Evolutionary conservation across 345 rosid species (phyloP).

Genomic region (Melaleuca quinquenervia): DNA sequence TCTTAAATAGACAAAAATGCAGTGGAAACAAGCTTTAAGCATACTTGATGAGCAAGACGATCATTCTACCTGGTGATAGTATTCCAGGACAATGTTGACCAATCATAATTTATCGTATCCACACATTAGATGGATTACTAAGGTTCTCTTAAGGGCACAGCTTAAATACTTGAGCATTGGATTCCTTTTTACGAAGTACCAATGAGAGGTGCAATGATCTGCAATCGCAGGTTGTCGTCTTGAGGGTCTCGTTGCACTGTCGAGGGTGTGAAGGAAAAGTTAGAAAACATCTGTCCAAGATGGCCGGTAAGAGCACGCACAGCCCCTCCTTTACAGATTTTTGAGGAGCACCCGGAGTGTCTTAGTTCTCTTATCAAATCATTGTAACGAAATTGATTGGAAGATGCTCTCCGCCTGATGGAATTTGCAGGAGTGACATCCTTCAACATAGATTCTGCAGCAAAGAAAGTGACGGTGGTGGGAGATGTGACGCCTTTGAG

Average conservation of each 20-base stretch:
- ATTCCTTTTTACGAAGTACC: not conserved
- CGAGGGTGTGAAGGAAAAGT: constrained; percentile 89
- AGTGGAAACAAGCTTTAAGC: not conserved
- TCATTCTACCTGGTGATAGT: not conserved
- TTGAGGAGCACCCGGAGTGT: not conserved
- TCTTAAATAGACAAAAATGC: not conserved
- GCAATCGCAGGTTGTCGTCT: constrained; percentile 52
- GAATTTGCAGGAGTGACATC: constrained; percentile 39
- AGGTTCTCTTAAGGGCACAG: not conserved
- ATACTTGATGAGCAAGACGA: not conserved
- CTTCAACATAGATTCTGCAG: constrained; percentile 50
- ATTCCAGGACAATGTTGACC: not conserved
- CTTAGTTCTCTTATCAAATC: not conserved
- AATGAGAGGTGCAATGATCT: not conserved
- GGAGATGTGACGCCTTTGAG: constrained; percentile 39
- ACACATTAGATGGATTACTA: not conserved
- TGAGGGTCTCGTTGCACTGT: constrained; percentile 89
- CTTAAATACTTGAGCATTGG: not conserved
- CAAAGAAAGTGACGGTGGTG: constrained; percentile 49
- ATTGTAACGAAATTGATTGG: not conserved
- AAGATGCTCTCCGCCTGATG: not conserved
- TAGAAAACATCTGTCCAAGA: constrained; percentile 78
- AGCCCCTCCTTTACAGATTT: not conserved
- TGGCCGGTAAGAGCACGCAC: constrained; percentile 46
- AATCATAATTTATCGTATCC: not conserved